A percentile compares a stretch with the other conserved stretches of the same genome.
Evolutionary conservation across 768 basidiomycete species (phyloP).

Genomic region (Lentinula raphanica): DNA sequence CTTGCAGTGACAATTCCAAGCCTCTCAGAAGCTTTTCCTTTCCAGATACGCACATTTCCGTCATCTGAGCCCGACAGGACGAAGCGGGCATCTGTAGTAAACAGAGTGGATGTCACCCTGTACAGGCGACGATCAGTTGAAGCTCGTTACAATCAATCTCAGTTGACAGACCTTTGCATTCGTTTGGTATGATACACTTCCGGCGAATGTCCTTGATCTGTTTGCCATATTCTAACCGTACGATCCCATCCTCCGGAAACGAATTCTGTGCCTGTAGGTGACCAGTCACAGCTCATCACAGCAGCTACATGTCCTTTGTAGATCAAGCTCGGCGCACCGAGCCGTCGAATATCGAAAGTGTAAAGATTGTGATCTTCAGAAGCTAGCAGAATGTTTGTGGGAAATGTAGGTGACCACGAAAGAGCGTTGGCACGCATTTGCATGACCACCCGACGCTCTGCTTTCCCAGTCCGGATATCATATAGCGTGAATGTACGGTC

Average conservation of each 20-base stretch:
- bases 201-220: slow-evolving; percentile 71
- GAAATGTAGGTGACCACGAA: slow-evolving; percentile 94
- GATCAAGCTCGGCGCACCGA: slow-evolving; percentile 79
- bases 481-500: slow-evolving; percentile 96
- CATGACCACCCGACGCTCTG: slow-evolving; percentile 88
- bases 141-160: neutral
- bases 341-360: slow-evolving; percentile 90
- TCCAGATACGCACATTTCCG: slow-evolving; percentile 94
- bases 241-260: slow-evolving; percentile 97
- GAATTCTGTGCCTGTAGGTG: slow-evolving; percentile 91
- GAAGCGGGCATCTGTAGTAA: slow-evolving; percentile 87
- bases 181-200: slow-evolving; percentile 98
- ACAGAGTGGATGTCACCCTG: slow-evolving; percentile 85
- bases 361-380: slow-evolving; percentile 99
- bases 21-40: slow-evolving; percentile 87
- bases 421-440: slow-evolving; percentile 90
- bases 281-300: slow-evolving; percentile 97
- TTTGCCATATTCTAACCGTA: slow-evolving; percentile 89
- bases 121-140: neutral
- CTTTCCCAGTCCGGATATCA: slow-evolving; percentile 95
- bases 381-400: slow-evolving; percentile 86
- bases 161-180: slow-evolving; percentile 77
- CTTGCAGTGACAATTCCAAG: slow-evolving; percentile 86
- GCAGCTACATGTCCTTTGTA: slow-evolving; percentile 98
- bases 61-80: slow-evolving; percentile 90